Conservation (phyloP, 2,329 filamentous ascomycete species). For the Penicillium sp. region DNA sequence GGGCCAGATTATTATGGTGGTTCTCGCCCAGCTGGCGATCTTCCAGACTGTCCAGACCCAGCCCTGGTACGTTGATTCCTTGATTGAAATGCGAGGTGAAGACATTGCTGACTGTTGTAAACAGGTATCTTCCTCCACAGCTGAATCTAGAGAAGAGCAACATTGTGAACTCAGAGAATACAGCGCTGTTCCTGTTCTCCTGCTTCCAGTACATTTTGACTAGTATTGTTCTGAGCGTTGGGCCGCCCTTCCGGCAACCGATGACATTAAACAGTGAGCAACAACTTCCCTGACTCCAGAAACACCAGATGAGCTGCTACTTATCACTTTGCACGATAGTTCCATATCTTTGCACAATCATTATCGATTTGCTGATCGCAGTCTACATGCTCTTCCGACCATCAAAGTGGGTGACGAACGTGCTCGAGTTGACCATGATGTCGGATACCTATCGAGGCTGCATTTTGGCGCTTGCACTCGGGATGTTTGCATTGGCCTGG, state of each 20-base stretch:
- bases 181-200: conserved; percentile 81
- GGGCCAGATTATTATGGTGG: conserved; percentile 81
- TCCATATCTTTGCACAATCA: conserved; percentile 79
- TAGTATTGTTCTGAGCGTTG: conserved; percentile 86
- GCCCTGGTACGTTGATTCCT: conserved; percentile 60
- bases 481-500: conserved; percentile 70
- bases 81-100: not conserved
- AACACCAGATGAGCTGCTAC: not conserved
- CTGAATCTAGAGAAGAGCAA: conserved; percentile 78
- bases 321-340: conserved; percentile 50
- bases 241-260: conserved; percentile 80
- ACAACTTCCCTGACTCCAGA: not conserved
- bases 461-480: conserved; percentile 67
- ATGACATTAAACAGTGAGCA: conserved; percentile 75
- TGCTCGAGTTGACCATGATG: conserved; percentile 87
- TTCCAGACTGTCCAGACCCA: conserved; percentile 76
- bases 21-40: conserved; percentile 71
- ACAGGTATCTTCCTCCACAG: conserved; percentile 74
- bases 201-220: conserved; percentile 95
- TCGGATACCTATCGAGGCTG: conserved; percentile 70
- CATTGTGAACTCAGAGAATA: conserved; percentile 90
- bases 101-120: conserved; percentile 16
- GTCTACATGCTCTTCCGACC: conserved; percentile 80
- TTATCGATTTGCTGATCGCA: conserved; percentile 65
- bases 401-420: conserved; percentile 62